A percentile compares a stretch with the other conserved stretches of the same genome.
Conservation (phyloP, 1,139 yeast genomes). For the Lodderomyces theae region DNA sequence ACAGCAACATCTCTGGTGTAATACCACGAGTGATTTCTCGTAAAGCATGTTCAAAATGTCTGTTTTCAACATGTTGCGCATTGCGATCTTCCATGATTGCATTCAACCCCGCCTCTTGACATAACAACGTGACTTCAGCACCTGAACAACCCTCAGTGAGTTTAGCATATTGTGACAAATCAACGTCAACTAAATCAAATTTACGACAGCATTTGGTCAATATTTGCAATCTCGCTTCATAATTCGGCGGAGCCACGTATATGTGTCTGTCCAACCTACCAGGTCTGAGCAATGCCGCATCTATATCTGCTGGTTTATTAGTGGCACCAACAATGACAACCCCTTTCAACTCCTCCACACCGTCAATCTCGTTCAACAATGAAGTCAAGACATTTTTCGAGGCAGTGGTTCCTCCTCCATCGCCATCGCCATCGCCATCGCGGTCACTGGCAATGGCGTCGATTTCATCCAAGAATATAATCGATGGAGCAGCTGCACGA, state of each 20-base stretch:
- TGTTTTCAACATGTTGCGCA: conserved; percentile 50
- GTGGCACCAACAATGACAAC: conserved; percentile 95
- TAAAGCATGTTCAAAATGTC: conserved; percentile 74
- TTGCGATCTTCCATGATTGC: conserved; percentile 79
- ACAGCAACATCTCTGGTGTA: conserved; percentile 76
- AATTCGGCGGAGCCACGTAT: conserved; percentile 89
- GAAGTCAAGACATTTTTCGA: conserved; percentile 87
- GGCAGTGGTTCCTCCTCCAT: conserved; percentile 44
- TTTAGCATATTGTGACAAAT: conserved; percentile 43
- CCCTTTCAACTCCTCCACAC: conserved; percentile 90
- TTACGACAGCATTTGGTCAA: conserved; percentile 62
- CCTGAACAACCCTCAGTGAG: conserved; percentile 95
- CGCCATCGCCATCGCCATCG: conserved; percentile 40
- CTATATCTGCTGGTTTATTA: conserved; percentile 89
- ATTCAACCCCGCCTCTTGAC: conserved; percentile 92
- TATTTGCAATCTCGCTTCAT: conserved; percentile 73
- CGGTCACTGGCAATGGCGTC: conserved; percentile 87
- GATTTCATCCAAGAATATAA: conserved; percentile 90
- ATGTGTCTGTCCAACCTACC: conserved; percentile 92
- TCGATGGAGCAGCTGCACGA: conserved; percentile 88
- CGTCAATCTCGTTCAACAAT: conserved; percentile 88
- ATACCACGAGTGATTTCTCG: conserved; percentile 70
- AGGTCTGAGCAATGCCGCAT: conserved; percentile 87
- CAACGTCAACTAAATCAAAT: conserved; percentile 47
- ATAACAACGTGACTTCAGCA: conserved; percentile 86